Evolutionary conservation across 129 eudicot genomes (phyloP).

Genomic region (Sambucus nigra): DNA sequence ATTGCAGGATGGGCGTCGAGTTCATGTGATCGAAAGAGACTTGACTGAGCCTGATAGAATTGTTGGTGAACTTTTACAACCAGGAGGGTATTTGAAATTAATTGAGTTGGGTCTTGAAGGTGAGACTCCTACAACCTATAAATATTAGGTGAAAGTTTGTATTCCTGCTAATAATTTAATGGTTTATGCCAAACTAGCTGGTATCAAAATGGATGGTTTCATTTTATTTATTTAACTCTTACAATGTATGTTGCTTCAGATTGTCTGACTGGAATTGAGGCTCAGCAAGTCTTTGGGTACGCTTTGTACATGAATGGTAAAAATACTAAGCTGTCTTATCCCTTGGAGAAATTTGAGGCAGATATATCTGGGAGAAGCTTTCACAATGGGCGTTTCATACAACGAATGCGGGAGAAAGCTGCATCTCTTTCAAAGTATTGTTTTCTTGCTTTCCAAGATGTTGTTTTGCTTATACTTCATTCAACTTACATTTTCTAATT

Average conservation of each 20-base stretch:
- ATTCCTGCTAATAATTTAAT: background rate
- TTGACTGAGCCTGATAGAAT: conserved; percentile 66
- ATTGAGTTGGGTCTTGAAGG: conserved; percentile 81
- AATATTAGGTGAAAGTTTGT: background rate
- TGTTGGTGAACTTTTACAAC: conserved; percentile 79
- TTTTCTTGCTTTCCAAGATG: background rate
- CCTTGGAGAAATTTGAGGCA: conserved; percentile 33
- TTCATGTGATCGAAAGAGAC: conserved; percentile 75
- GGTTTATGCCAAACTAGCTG: background rate
- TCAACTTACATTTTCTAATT: background rate
- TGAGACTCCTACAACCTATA: conserved; percentile 11
- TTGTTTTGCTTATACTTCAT: background rate
- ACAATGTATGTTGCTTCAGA: conserved; percentile 23
- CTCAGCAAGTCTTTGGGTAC: conserved; percentile 45
- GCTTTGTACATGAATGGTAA: conserved; percentile 51
- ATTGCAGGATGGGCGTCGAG: conserved; percentile 62
- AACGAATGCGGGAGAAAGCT: conserved; percentile 56
- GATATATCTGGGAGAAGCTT: conserved; percentile 57
- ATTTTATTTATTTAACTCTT: background rate
- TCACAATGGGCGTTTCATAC: conserved; percentile 52
- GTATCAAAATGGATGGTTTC: background rate
- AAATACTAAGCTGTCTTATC: conserved; percentile 39
- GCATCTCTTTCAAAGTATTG: conserved; percentile 43
- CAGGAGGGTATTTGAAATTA: conserved; percentile 69
- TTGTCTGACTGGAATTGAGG: conserved; percentile 48